Evolutionary conservation across 2,329 filamentous ascomycete species (phyloP), one percentile per base, ranked within the genome.

Genomic region (Zopfia rhizophila): DNA sequence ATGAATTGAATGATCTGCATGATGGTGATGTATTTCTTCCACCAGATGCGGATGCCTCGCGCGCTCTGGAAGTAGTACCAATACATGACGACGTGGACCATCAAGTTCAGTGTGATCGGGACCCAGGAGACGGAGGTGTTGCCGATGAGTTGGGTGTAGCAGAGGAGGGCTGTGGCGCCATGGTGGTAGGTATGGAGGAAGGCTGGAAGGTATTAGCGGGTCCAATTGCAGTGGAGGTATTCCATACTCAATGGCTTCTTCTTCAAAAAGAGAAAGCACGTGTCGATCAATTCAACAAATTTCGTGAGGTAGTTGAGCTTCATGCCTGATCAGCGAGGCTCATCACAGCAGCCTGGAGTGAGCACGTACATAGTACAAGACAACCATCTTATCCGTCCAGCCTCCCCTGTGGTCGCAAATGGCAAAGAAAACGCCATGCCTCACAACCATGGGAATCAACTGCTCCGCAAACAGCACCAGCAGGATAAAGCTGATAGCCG

Each of bases 31-130:
- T 93, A 97, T 79, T 97, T 91, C 88, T 97, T 97, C 93, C 93
- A 97, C 92, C 92, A 97, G 77, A 97, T 94, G 68, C 87, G 88
- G 75, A 97, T 85, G 61, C 94, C 94, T 63, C 93, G 91, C 43
- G 93, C 92, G 69, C 90, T 93, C 83, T 97, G 93, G 87, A 97
- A 97, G 85, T 97, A 97, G 86, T 97, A 97, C 92, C 92, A 97
- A 87, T 97, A 97, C 93, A 97, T 97, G 72, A 97, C 89, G 48
- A 97, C 93, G 78, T 97, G 93, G 43, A 97, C 93, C 55, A 85
- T 85, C 69, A 97, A 78, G 83, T 97, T 97, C 64, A 97, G 85
- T 41, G 85, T 88, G 72, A 97, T 97, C 53, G 88, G 87, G 44
- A 96, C 90, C 93, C 93, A 97, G 51, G 92, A 96, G 45, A 97